Percentiles rank a stretch among this genome's conserved stretches.
phyloP scores from a whole-genome alignment of 139 green algal species.

The Auxenochlorella protothecoides region DNA sequence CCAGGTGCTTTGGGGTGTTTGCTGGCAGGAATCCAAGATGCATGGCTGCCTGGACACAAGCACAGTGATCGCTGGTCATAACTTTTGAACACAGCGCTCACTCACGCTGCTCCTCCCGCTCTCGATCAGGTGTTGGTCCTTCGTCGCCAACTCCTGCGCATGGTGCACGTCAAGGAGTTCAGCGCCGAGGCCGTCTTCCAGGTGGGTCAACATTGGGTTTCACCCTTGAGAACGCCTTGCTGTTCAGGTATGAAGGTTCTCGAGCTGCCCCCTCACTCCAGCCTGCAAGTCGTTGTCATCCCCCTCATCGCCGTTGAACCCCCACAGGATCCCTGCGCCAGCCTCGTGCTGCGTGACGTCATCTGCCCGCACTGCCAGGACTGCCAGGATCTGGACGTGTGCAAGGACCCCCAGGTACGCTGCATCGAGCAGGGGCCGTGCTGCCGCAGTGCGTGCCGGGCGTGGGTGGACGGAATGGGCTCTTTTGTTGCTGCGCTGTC shows the following conservation, averaged over 20 bases:
- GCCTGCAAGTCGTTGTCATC: no score
- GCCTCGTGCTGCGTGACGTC: constrained; percentile 74
- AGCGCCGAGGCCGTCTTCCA: constrained; percentile 50
- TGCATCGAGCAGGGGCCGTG: background rate
- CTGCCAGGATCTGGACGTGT: constrained; percentile 86
- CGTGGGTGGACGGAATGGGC: no score
- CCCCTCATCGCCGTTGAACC: no score
- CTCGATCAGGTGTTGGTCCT: constrained; percentile 44
- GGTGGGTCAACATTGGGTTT: constrained; percentile 3
- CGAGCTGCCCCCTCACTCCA: no score
- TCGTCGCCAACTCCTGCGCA: constrained; percentile 65
- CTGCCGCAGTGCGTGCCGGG: background rate
- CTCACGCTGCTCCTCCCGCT: background rate
- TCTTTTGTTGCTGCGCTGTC: background rate
- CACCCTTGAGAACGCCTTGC: no score
- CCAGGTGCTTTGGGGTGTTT: constrained; percentile 17
- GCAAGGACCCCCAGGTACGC: constrained; percentile 50
- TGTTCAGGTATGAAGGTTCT: no score
- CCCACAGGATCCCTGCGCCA: constrained; percentile 63
- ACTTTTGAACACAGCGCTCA: background rate
- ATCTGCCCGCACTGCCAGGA: constrained; percentile 84
- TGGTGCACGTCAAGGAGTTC: constrained; percentile 81
- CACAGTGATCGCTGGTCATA: no score
- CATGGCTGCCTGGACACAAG: no score
- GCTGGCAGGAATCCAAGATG: no score